phyloP scores from a whole-genome alignment of 805 yeast species.

The Spathaspora passalidarum region DNA sequence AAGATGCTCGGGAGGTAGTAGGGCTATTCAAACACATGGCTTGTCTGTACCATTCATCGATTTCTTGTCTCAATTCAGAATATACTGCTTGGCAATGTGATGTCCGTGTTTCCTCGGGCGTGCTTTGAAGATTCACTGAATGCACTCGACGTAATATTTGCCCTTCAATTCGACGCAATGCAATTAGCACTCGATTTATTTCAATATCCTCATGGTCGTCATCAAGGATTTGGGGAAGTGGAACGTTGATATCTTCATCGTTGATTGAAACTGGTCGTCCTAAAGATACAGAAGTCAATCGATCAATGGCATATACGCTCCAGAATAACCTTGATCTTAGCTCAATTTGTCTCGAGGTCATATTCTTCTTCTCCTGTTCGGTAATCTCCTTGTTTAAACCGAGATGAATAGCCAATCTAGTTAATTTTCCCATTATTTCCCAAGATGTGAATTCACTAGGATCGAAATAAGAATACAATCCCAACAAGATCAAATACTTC shows the following conservation, averaged over 20 bases:
- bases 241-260: conserved; percentile 48
- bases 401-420: conserved; percentile 42
- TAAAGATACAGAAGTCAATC: conserved; percentile 45
- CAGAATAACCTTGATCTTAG: conserved; percentile 46
- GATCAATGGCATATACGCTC: conserved; percentile 48
- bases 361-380: conserved; percentile 6
- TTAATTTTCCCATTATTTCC: conserved; percentile 49
- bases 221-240: conserved; percentile 35
- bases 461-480: conserved; percentile 51
- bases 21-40: conserved; percentile 2
- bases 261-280: conserved; percentile 49
- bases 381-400: conserved; percentile 43
- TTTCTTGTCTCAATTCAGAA: conserved; percentile 28
- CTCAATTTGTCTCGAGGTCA: conserved; percentile 29
- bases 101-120: conserved; percentile 15
- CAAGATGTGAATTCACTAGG: conserved; percentile 48
- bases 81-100: conserved; percentile 23
- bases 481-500: conserved; percentile 40
- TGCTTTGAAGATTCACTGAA: conserved; percentile 35
- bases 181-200: conserved; percentile 40
- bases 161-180: conserved; percentile 47
- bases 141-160: conserved; percentile 44
- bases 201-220: conserved; percentile 41
- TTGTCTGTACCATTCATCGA: conserved; percentile 33
- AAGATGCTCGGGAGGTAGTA: not conserved